phyloP scores from a whole-genome alignment of 306 rosid genomes.

The Vigna unguiculata region DNA sequence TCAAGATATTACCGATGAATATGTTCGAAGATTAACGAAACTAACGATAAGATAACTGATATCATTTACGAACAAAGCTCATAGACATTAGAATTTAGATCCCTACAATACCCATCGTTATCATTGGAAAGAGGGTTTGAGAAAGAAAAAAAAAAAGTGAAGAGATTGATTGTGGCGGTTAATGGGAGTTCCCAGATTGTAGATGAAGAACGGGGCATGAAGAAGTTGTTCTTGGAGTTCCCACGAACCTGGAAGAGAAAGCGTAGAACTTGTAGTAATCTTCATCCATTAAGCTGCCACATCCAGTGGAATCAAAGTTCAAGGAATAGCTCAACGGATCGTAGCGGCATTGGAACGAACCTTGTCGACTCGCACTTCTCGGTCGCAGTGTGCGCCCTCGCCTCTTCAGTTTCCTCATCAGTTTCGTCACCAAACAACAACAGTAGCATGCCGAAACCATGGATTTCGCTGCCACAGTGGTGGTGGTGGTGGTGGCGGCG shows the following conservation, averaged over 20 bases:
- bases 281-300: slow-evolving; percentile 67
- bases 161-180: not conserved
- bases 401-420: slow-evolving; percentile 69
- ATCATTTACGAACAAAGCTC: not conserved
- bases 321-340: slow-evolving; percentile 86
- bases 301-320: slow-evolving; percentile 75
- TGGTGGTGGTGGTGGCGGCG: not conserved
- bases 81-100: not conserved
- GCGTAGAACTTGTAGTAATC: slow-evolving; percentile 78
- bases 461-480: slow-evolving; percentile 18
- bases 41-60: not conserved
- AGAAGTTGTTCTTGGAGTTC: slow-evolving; percentile 54
- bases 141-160: not conserved
- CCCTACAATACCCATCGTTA: slow-evolving; percentile 9
- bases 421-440: slow-evolving; percentile 57
- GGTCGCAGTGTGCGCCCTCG: slow-evolving; percentile 39
- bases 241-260: slow-evolving; percentile 79
- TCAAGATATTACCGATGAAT: not conserved
- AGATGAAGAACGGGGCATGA: slow-evolving; percentile 46
- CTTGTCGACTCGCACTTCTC: slow-evolving; percentile 37
- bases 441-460: slow-evolving; percentile 38
- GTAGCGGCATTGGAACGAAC: slow-evolving; percentile 68
- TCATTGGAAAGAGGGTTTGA: not conserved
- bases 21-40: not conserved
- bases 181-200: slow-evolving; percentile 40